A percentile compares a stretch with the other conserved stretches of the same genome.
Conservation (phyloP, 139 green algal species). For the Volvox reticuliferus region DNA sequence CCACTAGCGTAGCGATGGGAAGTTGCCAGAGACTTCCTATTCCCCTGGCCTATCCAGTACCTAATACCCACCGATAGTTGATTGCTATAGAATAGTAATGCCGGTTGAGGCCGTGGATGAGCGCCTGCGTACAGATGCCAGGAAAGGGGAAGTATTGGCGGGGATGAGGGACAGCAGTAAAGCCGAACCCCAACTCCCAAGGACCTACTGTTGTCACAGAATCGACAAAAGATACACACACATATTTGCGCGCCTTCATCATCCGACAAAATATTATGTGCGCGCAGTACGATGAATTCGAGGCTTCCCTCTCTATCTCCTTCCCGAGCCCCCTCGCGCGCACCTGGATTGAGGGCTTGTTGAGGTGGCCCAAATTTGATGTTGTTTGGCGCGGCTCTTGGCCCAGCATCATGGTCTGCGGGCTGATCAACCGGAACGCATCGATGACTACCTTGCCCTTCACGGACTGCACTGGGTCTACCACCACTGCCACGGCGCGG, state of each 20-base stretch:
- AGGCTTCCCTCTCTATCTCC: neutral
- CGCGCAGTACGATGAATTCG: neutral
- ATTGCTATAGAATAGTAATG: conserved; percentile 99
- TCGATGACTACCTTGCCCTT: conserved; percentile 96
- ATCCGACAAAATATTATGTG: too few relatives aligned
- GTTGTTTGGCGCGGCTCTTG: conserved; percentile 99
- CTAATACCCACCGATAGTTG: conserved; percentile 90
- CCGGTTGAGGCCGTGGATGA: conserved; percentile 98
- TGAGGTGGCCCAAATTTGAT: conserved; percentile 97
- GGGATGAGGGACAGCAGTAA: too few relatives aligned
- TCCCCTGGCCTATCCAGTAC: neutral
- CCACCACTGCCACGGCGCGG: conserved; percentile 96
- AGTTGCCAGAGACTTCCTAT: too few relatives aligned
- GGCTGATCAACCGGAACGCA: conserved; percentile 96
- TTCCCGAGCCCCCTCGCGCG: conserved; percentile 31
- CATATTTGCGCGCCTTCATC: too few relatives aligned
- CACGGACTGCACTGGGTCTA: conserved; percentile 98
- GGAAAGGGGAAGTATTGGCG: too few relatives aligned
- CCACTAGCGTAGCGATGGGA: too few relatives aligned
- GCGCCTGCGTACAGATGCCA: conserved; percentile 68
- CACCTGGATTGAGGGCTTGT: conserved; percentile 97
- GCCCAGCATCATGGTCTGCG: conserved; percentile 99
- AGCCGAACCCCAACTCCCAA: too few relatives aligned
- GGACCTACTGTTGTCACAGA: too few relatives aligned
- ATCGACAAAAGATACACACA: too few relatives aligned